Conservation (phyloP, 2,329 filamentous ascomycete species). For the Curvularia spicifera region DNA sequence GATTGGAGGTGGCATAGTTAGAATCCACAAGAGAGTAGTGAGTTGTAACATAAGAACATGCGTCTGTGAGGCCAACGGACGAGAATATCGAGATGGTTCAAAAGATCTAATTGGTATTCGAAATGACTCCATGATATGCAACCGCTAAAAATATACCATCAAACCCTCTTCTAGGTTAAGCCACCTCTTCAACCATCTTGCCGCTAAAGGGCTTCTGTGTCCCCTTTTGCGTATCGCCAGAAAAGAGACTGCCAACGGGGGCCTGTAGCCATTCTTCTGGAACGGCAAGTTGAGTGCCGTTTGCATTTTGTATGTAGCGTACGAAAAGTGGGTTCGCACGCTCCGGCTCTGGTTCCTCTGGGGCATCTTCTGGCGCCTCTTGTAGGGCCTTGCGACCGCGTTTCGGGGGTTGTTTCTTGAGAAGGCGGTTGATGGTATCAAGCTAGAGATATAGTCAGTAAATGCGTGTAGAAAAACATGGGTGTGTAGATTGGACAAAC, state of each 20-base stretch:
- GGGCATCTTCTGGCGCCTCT: constrained; percentile 57
- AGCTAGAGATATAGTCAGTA: constrained; percentile 61
- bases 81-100: neutral
- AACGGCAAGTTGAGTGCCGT: constrained; percentile 68
- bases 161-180: constrained; percentile 18
- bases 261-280: constrained; percentile 71
- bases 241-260: constrained; percentile 67
- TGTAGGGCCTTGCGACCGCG: constrained; percentile 58
- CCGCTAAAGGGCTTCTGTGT: constrained; percentile 36
- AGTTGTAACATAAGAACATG: neutral
- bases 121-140: constrained; percentile 7
- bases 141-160: constrained; percentile 7
- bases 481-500: constrained; percentile 46
- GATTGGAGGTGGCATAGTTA: constrained; percentile 60
- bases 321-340: constrained; percentile 68
- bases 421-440: constrained; percentile 89
- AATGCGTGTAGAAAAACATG: neutral
- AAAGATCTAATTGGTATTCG: neutral
- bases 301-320: constrained; percentile 70
- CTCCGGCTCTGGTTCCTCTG: constrained; percentile 53
- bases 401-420: constrained; percentile 85
- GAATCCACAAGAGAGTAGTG: neutral
- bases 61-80: neutral
- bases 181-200: constrained; percentile 49
- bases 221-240: constrained; percentile 34